phyloP scores from a whole-genome alignment of 129 eudicot species.

The Solidago caesia region DNA sequence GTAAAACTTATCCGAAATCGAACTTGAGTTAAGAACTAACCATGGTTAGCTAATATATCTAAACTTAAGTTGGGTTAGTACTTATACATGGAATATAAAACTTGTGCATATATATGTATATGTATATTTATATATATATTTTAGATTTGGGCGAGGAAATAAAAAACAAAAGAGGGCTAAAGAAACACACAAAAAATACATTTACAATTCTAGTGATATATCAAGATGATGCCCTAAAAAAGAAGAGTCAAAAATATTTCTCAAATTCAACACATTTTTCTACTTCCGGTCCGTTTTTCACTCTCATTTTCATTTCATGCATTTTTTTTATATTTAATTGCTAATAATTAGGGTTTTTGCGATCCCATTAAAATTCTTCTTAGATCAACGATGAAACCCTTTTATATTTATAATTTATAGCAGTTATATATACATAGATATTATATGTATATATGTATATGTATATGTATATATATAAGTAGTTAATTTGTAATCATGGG shows the following conservation, averaged over 20 bases:
- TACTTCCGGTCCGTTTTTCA: slow-evolving; percentile 28
- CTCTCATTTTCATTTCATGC: slow-evolving; percentile 10
- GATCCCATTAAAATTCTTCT: not conserved
- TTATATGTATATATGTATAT: no score
- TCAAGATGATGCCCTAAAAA: slow-evolving; percentile 9
- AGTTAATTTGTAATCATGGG: no score
- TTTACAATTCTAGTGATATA: not conserved
- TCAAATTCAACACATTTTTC: slow-evolving; percentile 19
- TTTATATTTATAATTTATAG: no score
- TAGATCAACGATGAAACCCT: slow-evolving; percentile 27
- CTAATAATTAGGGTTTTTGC: slow-evolving; percentile 29
- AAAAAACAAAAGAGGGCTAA: slow-evolving; percentile 2
- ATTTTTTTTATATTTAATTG: slow-evolving; percentile 5
- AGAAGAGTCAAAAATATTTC: no score
- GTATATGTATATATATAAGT: no score
- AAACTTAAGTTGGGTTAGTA: not conserved
- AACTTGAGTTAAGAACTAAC: slow-evolving; percentile 15
- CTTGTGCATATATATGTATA: not conserved
- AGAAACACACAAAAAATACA: slow-evolving; percentile 16
- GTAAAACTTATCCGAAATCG: not conserved
- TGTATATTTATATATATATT: not conserved
- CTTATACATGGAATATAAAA: no score
- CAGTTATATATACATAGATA: no score
- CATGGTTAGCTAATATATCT: slow-evolving; percentile 18
- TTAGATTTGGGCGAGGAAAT: slow-evolving; percentile 18